These are phyloP conservation scores for Amylostereum chailletii DNA, from an alignment of 1,284 basidiomycete genomes.

Conservation along the genomic window DNA sequence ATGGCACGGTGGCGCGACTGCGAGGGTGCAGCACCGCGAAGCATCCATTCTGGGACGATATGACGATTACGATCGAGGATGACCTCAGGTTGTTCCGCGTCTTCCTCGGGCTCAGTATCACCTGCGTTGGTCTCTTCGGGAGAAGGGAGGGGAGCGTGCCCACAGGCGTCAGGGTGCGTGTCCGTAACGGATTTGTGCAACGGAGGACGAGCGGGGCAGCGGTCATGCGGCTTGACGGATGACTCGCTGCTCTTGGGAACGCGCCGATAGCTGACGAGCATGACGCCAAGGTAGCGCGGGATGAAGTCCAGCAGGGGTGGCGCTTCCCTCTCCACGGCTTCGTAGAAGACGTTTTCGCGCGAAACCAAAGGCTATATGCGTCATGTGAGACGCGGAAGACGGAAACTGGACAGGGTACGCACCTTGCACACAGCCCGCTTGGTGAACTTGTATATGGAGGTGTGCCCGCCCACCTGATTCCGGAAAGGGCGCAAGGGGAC, in stretches of 20 bases:
- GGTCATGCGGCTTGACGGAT: conserved; percentile 12
- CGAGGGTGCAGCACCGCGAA: conserved; percentile 29
- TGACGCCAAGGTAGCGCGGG: conserved; percentile 94
- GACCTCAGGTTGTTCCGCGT: conserved; percentile 82
- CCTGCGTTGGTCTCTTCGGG: conserved; percentile 15
- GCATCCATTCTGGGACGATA: conserved; percentile 92
- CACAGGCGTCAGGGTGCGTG: conserved; percentile 5
- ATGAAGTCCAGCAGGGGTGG: conserved; percentile 90
- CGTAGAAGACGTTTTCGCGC: conserved; percentile 96
- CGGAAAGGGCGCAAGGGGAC: conserved; percentile 94
- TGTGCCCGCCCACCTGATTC: conserved; percentile 97
- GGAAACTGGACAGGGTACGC: conserved; percentile 19
- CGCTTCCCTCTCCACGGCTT: conserved; percentile 89
- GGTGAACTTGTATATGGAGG: conserved; percentile 96
- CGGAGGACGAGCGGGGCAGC: conserved; percentile 13
- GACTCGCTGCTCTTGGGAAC: conserved; percentile 37
- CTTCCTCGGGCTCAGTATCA: conserved; percentile 48
- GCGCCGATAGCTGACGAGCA: conserved; percentile 92
- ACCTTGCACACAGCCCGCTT: conserved; percentile 98
- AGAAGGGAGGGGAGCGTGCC: conserved; percentile 2
- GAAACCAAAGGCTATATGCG: conserved; percentile 81
- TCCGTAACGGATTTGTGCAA: conserved; percentile 31
- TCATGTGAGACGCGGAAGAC: conserved; percentile 8
- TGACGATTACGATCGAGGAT: conserved; percentile 89
- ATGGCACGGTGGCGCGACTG: conserved; percentile 37